phyloP scores from a whole-genome alignment of 2,329 filamentous ascomycete species.

The Teratosphaeria nubilosa region DNA sequence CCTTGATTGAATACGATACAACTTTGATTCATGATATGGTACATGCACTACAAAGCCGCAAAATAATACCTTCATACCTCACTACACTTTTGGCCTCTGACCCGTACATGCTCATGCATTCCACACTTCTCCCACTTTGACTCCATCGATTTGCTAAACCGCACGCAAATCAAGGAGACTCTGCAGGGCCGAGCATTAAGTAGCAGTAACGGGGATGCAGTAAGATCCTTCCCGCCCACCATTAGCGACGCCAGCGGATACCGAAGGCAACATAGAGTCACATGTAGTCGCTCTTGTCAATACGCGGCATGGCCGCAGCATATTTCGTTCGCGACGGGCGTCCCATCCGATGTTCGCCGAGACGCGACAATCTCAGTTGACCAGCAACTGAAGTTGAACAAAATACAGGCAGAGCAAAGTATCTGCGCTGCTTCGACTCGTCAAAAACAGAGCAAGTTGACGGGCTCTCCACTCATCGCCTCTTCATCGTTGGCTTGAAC shows the following conservation, averaged over 20 bases:
- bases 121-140: not conserved
- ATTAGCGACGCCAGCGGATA: too few species aligned
- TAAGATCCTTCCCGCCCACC: too few species aligned
- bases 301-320: too few species aligned
- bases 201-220: too few species aligned
- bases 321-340: too few species aligned
- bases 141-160: not conserved
- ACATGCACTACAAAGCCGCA: not conserved
- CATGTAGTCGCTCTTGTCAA: too few species aligned
- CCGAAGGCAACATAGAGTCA: too few species aligned
- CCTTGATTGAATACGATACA: not conserved
- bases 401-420: not conserved
- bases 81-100: not conserved
- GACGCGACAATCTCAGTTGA: too few species aligned
- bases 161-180: too few species aligned
- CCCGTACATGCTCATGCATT: not conserved
- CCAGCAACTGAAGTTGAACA: not conserved
- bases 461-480: not conserved
- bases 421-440: not conserved
- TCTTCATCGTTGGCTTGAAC: not conserved
- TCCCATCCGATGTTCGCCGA: too few species aligned
- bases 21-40: not conserved
- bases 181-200: too few species aligned
- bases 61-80: not conserved
- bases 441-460: not conserved